These are phyloP conservation scores for Penicillium chermesinum DNA, from an alignment of 495 filamentous ascomycete genomes.

Conservation along the genomic window DNA sequence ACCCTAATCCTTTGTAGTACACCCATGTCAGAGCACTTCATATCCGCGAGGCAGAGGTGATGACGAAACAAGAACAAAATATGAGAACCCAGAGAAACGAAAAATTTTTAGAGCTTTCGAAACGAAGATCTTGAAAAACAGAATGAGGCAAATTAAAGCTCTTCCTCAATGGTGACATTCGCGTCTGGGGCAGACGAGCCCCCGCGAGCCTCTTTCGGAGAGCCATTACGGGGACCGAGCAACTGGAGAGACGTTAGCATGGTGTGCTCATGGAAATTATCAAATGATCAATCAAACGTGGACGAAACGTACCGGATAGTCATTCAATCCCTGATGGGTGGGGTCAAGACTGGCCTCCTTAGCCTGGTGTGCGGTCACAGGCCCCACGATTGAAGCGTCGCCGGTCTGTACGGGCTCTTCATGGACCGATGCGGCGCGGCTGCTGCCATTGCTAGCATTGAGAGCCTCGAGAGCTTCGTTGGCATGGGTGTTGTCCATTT, in stretches of 20 bases:
- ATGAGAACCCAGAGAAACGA: conserved; percentile 7
- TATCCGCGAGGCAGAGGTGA: too few species aligned
- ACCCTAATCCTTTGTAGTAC: conserved; percentile 17
- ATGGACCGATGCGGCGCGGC: conserved; percentile 19
- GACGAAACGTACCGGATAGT: too few species aligned
- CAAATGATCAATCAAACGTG: too few species aligned
- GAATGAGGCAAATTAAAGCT: conserved; percentile 12
- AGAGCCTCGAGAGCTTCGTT: conserved; percentile 44
- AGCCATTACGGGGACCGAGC: too few species aligned
- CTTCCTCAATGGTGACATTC: too few species aligned
- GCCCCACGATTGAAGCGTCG: conserved; percentile 5
- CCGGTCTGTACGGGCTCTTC: conserved; percentile 8
- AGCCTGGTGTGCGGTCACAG: too few species aligned
- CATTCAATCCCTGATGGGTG: too few species aligned
- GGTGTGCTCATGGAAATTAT: too few species aligned
- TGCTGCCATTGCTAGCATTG: conserved; percentile 36
- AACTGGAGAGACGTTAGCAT: too few species aligned
- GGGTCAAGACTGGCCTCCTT: background rate
- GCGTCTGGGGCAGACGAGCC: too few species aligned
- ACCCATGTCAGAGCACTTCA: conserved; percentile 16
- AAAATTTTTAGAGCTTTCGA: conserved; percentile 1
- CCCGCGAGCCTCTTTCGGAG: too few species aligned
- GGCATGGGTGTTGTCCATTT: conserved; percentile 44
- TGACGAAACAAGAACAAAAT: conserved; percentile 6
- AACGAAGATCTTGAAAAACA: conserved; percentile 1